Conservation (phyloP, 768 basidiomycete genomes). For the Mycena leptocephala region DNA sequence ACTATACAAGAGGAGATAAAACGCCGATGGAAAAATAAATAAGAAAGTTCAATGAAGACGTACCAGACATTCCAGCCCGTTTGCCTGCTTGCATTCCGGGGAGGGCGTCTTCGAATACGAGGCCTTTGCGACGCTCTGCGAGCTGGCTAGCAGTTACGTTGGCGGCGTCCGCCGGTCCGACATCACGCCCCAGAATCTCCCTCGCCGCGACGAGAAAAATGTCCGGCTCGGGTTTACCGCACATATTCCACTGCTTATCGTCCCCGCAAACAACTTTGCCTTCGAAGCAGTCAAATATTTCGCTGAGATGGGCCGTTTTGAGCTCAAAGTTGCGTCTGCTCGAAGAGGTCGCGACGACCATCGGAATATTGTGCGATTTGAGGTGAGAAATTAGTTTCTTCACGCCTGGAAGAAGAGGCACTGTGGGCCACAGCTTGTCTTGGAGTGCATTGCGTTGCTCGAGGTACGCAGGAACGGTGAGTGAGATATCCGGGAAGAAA, state of each 20-base stretch:
- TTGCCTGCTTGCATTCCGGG: slow-evolving; percentile 87
- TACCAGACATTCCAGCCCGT: slow-evolving; percentile 90
- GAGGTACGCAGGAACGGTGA: slow-evolving; percentile 76
- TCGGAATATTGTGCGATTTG: slow-evolving; percentile 76
- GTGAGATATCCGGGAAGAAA: slow-evolving; percentile 81
- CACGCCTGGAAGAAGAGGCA: slow-evolving; percentile 83
- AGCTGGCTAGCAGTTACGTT: slow-evolving; percentile 51
- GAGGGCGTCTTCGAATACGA: slow-evolving; percentile 89
- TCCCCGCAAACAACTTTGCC: slow-evolving; percentile 82
- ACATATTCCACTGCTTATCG: slow-evolving; percentile 67
- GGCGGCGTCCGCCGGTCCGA: slow-evolving; percentile 64
- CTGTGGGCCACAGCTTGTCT: slow-evolving; percentile 78
- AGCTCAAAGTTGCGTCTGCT: slow-evolving; percentile 74
- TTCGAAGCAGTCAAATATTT: slow-evolving; percentile 75
- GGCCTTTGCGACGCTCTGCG: slow-evolving; percentile 71
- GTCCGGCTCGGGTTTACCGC: slow-evolving; percentile 88
- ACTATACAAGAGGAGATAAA: slow-evolving; percentile 58
- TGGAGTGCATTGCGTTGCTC: slow-evolving; percentile 69
- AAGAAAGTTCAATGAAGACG: slow-evolving; percentile 29
- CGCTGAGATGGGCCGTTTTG: slow-evolving; percentile 77
- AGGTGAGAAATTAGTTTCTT: slow-evolving; percentile 81
- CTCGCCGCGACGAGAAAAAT: slow-evolving; percentile 85
- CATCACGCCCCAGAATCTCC: slow-evolving; percentile 67
- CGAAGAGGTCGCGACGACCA: slow-evolving; percentile 88
- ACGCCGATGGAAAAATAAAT: background rate